Conservation (phyloP, 257 asterid genomes). For the Haberlea rhodopensis region DNA sequence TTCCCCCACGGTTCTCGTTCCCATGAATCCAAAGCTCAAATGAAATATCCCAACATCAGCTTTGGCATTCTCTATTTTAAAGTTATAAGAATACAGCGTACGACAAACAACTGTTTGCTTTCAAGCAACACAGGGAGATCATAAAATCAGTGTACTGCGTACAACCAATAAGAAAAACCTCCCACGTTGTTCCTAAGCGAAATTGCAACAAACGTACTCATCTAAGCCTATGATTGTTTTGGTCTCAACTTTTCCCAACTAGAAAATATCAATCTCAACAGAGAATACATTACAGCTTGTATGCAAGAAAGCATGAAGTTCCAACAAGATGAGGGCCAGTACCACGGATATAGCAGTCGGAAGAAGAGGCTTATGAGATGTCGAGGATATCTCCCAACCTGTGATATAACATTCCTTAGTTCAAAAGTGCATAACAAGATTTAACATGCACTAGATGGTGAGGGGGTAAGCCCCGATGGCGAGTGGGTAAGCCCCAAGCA, state of each 20-base stretch:
- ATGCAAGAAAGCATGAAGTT: conserved; percentile 62
- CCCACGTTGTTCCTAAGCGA: neutral
- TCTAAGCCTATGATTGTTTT: conserved; percentile 32
- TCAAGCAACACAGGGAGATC: neutral
- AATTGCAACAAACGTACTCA: neutral
- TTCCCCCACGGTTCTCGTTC: no score
- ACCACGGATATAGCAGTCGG: conserved; percentile 81
- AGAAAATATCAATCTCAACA: conserved; percentile 47
- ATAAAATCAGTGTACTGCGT: neutral
- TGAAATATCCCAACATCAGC: neutral
- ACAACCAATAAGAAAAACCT: neutral
- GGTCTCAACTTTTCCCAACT: conserved; percentile 46
- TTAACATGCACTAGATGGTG: neutral
- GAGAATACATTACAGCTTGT: conserved; percentile 46
- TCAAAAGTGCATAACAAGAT: neutral
- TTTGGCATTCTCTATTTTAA: neutral
- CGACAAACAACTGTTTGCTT: neutral
- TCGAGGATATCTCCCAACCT: conserved; percentile 84
- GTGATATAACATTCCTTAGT: conserved; percentile 16
- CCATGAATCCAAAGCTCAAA: neutral
- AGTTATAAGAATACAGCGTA: neutral
- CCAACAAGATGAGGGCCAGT: conserved; percentile 99
- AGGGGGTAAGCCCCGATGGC: no score
- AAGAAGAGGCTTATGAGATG: conserved; percentile 77
- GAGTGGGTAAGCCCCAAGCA: no score